Percentiles rank a stretch among this genome's conserved stretches.
Conservation (phyloP, 2,329 filamentous ascomycete species). For the Lachnellula hyalina region DNA sequence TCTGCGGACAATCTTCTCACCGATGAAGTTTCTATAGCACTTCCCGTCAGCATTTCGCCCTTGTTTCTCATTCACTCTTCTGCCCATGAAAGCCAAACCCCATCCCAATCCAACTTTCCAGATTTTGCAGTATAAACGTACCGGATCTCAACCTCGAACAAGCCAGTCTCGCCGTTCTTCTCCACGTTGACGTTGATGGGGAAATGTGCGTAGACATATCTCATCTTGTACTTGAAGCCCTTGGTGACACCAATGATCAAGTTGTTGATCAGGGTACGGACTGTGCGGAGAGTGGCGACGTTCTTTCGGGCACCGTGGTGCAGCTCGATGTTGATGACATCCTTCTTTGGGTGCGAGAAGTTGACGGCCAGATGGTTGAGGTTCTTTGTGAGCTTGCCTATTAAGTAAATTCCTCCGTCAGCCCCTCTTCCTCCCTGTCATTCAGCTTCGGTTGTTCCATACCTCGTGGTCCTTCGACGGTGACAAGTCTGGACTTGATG, state of each 20-base stretch:
- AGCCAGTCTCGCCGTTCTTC: constrained; percentile 86
- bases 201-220: constrained; percentile 99
- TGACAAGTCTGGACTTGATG: constrained; percentile 96
- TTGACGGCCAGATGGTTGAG: constrained; percentile 94
- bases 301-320: constrained; percentile 98
- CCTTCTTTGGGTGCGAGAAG: constrained; percentile 83
- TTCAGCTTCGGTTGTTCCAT: constrained; percentile 34
- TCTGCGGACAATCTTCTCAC: constrained; percentile 97
- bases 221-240: constrained; percentile 99
- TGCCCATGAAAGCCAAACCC: neutral
- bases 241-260: constrained; percentile 97
- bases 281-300: constrained; percentile 94
- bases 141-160: constrained; percentile 94
- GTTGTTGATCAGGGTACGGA: constrained; percentile 98
- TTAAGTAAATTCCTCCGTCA: constrained; percentile 27
- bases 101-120: neutral
- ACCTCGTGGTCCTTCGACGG: constrained; percentile 94
- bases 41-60: constrained; percentile 30
- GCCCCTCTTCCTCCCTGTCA: constrained; percentile 19
- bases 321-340: constrained; percentile 91
- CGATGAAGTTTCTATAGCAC: constrained; percentile 80
- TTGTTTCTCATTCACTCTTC: constrained; percentile 5
- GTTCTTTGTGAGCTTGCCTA: constrained; percentile 94
- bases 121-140: constrained; percentile 43
- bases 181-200: constrained; percentile 99